Evolutionary conservation across 2,329 filamentous ascomycete genomes (phyloP).

Genomic region (Trichoderma breve): DNA sequence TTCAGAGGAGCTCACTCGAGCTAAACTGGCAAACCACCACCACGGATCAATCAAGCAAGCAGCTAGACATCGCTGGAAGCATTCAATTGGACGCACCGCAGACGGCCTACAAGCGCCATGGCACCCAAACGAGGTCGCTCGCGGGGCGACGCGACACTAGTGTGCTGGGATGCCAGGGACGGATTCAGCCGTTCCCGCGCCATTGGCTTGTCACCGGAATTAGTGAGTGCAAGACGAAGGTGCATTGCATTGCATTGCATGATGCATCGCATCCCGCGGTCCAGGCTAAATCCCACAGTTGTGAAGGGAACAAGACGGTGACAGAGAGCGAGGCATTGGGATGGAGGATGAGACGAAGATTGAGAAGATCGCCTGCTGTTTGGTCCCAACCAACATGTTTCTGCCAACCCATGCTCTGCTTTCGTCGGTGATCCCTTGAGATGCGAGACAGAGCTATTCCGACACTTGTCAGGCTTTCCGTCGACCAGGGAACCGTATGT

Average conservation of each 20-base stretch:
- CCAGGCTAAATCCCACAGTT: neutral
- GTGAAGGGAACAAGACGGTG: neutral
- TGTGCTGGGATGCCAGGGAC: conserved; percentile 14
- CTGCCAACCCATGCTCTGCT: neutral
- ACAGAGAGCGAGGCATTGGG: neutral
- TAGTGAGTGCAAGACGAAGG: neutral
- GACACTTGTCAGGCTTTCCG: neutral
- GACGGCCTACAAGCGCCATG: conserved; percentile 5
- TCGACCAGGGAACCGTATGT: neutral
- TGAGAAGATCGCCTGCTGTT: neutral
- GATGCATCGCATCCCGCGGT: neutral
- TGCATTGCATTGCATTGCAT: conserved; percentile 17
- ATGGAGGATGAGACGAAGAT: neutral
- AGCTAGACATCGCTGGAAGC: neutral
- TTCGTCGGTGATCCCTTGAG: neutral
- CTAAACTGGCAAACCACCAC: neutral
- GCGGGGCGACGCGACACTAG: conserved; percentile 8
- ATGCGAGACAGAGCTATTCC: neutral
- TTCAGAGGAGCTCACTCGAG: conserved; percentile 8
- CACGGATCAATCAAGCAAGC: neutral
- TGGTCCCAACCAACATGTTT: neutral
- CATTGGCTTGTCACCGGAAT: conserved; percentile 16
- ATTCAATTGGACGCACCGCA: conserved; percentile 14
- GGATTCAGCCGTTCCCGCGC: conserved; percentile 17
- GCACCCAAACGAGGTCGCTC: conserved; percentile 1